Base-by-base conservation (phyloP, 352 stramenopile genomes). In the Pythium vanterpoolii region DNA sequence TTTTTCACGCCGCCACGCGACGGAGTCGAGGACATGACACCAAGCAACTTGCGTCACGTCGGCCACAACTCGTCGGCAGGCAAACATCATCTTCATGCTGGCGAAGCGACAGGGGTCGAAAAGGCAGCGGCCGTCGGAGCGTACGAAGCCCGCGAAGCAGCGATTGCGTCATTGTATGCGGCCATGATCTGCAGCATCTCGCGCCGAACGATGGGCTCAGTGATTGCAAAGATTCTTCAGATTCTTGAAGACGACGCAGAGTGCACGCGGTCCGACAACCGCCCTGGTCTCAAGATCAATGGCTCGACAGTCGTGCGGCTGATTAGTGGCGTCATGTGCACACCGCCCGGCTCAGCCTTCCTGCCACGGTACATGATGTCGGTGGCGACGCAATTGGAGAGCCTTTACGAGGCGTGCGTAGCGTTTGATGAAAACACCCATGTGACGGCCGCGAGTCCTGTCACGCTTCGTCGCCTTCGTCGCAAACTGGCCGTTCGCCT, bases 281-380 rank as follows among this genome's bases (percentile, higher is more conserved):
- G 63, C 87, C 85, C 56, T 52, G 69, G 26, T 14, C 69, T 76
- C 24, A 85, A 83, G 51, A 65, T 93, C 27, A 90, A 90, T 53
- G 81, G 76, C 4, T 83, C 77, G 1, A 88, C 81, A 0, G 76
- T 90, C 19, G 76, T 93, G 13, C 79, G 79, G 34, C 73, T 93
- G 7, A 81, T 90, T 21, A 77, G 77, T 4, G 74, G 77, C 11
- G 90, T 93, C 44, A 92, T 95, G 68, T 86, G 78, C 54, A 87
- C 79, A 4, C 71, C 72, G 16, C 67, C 76, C 8, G 86, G 80
- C 9, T 77, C 78, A 5, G 76, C 83, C 4, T 92, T 93, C 62
- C 60, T 95, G 46, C 83, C 82, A 14, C 77, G 81, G n/a, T 93
- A 91, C 72, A 89, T 95, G 74, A 91, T 91, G 77, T 95, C 86